These are phyloP conservation scores for Letharia columbiana DNA, from an alignment of 495 filamentous ascomycete species.

Conservation along the genomic window DNA sequence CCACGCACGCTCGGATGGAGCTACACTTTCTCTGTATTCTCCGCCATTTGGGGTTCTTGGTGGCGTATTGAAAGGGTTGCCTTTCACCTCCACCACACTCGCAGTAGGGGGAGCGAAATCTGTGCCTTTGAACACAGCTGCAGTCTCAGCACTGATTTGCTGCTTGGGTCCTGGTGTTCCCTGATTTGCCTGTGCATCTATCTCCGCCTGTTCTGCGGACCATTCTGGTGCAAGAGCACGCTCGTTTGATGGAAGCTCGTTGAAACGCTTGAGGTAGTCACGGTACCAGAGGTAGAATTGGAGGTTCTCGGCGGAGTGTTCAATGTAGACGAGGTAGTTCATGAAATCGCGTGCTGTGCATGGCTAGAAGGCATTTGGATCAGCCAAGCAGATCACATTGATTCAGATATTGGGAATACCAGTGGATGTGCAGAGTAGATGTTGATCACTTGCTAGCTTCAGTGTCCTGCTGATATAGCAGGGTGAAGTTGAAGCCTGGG, in stretches of 20 bases:
- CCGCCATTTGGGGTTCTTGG: constrained; percentile 36
- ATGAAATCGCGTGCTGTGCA: constrained; percentile 69
- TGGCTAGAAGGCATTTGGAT: constrained; percentile 42
- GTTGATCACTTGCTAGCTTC: constrained; percentile 7
- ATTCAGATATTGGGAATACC: background rate
- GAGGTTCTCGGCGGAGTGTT: constrained; percentile 65
- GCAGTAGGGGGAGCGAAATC: constrained; percentile 43
- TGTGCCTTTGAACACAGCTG: constrained; percentile 48
- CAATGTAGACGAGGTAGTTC: constrained; percentile 70
- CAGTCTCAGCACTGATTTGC: constrained; percentile 29
- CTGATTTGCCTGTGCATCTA: constrained; percentile 28
- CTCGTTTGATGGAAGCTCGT: constrained; percentile 43
- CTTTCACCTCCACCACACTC: constrained; percentile 28
- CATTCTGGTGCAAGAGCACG: constrained; percentile 52
- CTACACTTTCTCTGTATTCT: constrained; percentile 11
- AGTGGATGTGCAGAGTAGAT: background rate
- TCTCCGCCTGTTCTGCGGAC: constrained; percentile 49
- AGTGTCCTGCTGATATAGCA: background rate
- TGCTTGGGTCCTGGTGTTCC: constrained; percentile 25
- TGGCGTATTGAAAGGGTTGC: constrained; percentile 49
- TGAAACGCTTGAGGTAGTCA: constrained; percentile 57
- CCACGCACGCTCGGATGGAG: constrained; percentile 21
- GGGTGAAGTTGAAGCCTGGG: background rate
- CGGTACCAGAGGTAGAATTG: constrained; percentile 72
- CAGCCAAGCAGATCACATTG: constrained; percentile 9